Evolutionary conservation across 495 filamentous ascomycete genomes (phyloP).

Genomic region (Tuber aestivum): DNA sequence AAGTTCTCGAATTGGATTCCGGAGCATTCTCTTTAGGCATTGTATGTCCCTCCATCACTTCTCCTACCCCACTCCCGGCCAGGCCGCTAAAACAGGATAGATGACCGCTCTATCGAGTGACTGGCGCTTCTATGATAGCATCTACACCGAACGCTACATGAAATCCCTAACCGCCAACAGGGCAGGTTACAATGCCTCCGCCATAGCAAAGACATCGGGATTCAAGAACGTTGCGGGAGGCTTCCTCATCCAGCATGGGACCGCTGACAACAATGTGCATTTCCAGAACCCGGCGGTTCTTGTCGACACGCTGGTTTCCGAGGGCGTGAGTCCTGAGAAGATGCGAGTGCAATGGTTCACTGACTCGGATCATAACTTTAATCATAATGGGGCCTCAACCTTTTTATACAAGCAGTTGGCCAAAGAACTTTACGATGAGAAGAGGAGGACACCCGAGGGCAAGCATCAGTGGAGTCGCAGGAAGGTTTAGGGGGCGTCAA

Average conservation of each 20-base stretch:
- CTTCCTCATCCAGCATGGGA: constrained; percentile 54
- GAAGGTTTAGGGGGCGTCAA: background rate
- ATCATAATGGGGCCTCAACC: constrained; percentile 46
- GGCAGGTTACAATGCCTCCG: constrained; percentile 49
- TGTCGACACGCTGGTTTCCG: constrained; percentile 50
- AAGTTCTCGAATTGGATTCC: constrained; percentile 52
- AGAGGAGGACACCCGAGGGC: constrained; percentile 41
- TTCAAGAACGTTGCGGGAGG: constrained; percentile 53
- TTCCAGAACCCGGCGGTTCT: constrained; percentile 54
- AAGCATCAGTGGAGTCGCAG: constrained; percentile 47
- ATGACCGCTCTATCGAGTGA: constrained; percentile 52
- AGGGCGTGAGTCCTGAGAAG: constrained; percentile 51
- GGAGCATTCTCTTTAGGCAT: constrained; percentile 51
- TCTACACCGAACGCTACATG: constrained; percentile 64
- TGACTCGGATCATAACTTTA: constrained; percentile 52
- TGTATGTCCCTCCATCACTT: constrained; percentile 8
- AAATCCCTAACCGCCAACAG: constrained; percentile 51
- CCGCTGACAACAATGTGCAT: constrained; percentile 58
- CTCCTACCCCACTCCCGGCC: background rate
- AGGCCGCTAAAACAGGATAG: constrained; percentile 7
- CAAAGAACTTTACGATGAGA: constrained; percentile 49
- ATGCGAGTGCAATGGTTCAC: constrained; percentile 52
- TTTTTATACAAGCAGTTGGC: constrained; percentile 54
- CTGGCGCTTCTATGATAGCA: constrained; percentile 59
- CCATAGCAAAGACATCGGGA: constrained; percentile 46